phyloP scores from a whole-genome alignment of 306 rosid genomes.

The Adenanthera pavonina region DNA sequence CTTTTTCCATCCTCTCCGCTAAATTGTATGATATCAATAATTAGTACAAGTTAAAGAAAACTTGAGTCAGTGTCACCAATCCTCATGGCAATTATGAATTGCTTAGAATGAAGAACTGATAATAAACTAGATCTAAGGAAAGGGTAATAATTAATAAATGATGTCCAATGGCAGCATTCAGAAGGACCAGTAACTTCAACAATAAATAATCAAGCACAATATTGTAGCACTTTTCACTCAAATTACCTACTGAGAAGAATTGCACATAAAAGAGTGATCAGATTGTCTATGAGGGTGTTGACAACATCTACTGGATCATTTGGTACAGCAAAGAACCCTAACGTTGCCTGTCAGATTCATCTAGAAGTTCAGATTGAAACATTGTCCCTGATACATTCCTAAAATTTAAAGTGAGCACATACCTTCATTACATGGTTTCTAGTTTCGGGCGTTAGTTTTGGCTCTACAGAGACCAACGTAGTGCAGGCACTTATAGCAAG shows the following conservation, averaged over 20 bases:
- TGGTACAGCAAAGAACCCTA: slow-evolving; percentile 95
- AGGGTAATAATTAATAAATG: slow-evolving; percentile 7
- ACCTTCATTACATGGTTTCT: slow-evolving; percentile 94
- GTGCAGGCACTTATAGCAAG: slow-evolving; percentile 98
- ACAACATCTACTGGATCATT: slow-evolving; percentile 89
- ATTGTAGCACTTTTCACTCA: slow-evolving; percentile 14
- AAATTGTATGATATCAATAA: slow-evolving; percentile 42
- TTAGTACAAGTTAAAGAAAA: slow-evolving; percentile 40
- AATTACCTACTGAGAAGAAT: slow-evolving; percentile 93
- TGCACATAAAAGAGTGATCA: slow-evolving; percentile 89
- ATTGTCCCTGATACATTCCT: slow-evolving; percentile 12
- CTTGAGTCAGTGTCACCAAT: not conserved
- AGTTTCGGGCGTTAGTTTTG: slow-evolving; percentile 91
- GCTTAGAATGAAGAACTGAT: slow-evolving; percentile 10
- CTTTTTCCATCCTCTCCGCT: slow-evolving; percentile 99
- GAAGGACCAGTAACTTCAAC: slow-evolving; percentile 4
- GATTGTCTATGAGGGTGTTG: slow-evolving; percentile 82
- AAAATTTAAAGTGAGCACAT: slow-evolving; percentile 37
- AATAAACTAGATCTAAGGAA: slow-evolving; percentile 21
- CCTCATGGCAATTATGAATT: slow-evolving; percentile 8
- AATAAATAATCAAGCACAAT: slow-evolving; percentile 31
- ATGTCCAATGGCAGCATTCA: slow-evolving; percentile 23
- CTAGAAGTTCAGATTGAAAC: slow-evolving; percentile 39
- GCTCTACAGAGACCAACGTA: slow-evolving; percentile 94
- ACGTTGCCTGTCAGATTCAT: slow-evolving; percentile 80